Percentiles rank a stretch among this genome's conserved stretches.
Conservation (phyloP, 176 grass and related monocot genomes). For the Themeda triandra region DNA sequence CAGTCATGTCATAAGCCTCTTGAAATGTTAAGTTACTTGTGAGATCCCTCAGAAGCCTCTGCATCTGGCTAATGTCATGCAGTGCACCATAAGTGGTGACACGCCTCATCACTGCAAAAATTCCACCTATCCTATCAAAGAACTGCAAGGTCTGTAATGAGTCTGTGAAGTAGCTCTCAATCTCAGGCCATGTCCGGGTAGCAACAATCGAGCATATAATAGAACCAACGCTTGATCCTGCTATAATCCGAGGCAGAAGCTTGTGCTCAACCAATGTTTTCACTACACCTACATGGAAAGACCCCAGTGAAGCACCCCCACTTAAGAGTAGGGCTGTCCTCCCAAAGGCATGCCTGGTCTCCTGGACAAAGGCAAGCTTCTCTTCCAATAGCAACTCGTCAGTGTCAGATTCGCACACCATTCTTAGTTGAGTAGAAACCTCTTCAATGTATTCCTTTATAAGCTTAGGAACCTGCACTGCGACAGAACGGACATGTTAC, state of each 20-base stretch:
- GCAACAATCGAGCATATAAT: constrained; percentile 87
- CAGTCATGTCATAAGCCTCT: constrained; percentile 98
- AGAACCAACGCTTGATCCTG: constrained; percentile 95
- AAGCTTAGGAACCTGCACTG: constrained; percentile 68
- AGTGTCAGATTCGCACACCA: constrained; percentile 86
- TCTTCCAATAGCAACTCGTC: constrained; percentile 86
- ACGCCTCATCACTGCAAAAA: constrained; percentile 73
- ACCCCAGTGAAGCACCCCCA: constrained; percentile 89
- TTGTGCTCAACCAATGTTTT: constrained; percentile 92
- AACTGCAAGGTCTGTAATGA: constrained; percentile 80
- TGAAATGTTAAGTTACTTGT: constrained; percentile 99
- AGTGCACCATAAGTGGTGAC: constrained; percentile 85
- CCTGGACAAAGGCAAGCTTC: constrained; percentile 95
- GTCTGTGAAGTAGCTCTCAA: constrained; percentile 88
- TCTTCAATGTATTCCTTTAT: constrained; percentile 98
- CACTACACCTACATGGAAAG: constrained; percentile 93
- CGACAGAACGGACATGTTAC: neutral
- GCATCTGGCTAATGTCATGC: constrained; percentile 92
- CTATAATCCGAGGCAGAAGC: constrained; percentile 83
- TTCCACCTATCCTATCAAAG: constrained; percentile 82
- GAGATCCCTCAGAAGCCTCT: constrained; percentile 83
- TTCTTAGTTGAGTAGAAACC: constrained; percentile 79
- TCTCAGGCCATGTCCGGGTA: constrained; percentile 85
- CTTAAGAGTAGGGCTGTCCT: constrained; percentile 91
- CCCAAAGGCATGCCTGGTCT: constrained; percentile 94